phyloP scores from a whole-genome alignment of 2,329 filamentous ascomycete species.

The Massarina eburnea region DNA sequence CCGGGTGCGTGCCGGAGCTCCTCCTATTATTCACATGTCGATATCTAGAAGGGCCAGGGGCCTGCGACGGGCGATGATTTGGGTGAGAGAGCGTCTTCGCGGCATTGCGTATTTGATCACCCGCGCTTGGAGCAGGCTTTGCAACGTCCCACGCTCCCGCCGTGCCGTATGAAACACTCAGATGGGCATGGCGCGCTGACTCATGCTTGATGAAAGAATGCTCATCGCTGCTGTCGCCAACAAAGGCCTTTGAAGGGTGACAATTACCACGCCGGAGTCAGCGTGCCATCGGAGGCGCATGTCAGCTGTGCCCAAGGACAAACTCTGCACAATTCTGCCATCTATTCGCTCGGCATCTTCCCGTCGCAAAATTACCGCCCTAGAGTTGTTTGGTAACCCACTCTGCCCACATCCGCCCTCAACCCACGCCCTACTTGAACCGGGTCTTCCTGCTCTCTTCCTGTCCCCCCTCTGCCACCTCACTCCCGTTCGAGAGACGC shows the following conservation, averaged over 20 bases:
- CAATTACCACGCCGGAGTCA: no score
- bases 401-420: background rate
- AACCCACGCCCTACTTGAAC: background rate
- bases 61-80: no score
- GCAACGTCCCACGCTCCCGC: no score
- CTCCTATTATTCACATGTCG: background rate
- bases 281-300: slow-evolving; percentile 1
- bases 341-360: background rate
- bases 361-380: background rate
- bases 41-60: background rate
- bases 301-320: background rate
- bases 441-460: background rate
- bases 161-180: no score
- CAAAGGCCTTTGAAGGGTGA: no score
- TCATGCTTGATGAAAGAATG: no score
- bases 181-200: no score
- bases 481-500: slow-evolving; percentile 1
- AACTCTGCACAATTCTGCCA: background rate
- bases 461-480: background rate
- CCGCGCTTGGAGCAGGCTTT: no score
- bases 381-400: background rate
- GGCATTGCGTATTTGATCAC: no score
- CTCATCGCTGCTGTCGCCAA: no score
- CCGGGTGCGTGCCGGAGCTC: background rate
- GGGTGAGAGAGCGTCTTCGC: no score